Base-by-base conservation (phyloP, 2,329 filamentous ascomycete species). In the Microsporum audouinii region DNA sequence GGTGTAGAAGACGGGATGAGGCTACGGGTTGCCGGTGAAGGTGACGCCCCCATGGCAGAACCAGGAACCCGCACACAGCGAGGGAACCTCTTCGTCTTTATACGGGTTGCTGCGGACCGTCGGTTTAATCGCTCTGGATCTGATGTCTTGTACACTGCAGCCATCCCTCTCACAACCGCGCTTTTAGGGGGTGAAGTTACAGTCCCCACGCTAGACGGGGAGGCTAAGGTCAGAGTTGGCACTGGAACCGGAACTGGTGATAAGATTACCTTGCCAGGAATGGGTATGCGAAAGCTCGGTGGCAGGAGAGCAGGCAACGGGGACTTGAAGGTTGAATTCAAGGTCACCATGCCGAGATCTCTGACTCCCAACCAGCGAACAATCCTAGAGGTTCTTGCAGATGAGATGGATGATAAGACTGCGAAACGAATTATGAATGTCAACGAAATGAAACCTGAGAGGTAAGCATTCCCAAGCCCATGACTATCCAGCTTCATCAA, bases 1-100 rank as follows among this genome's bases (percentile, higher is more conserved):
- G 94, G 94, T 65, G 91, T 99, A 36, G 94, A 97, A 72, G 92
- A 99, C 72, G 91, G 92, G 60, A 97, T 97, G 92, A 84, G 90
- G 61, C 77, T 99, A 68, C 83, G 89, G 59, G 83, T 99, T 33
- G 84, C 86, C 62, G 88, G 88, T 31, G 91, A 95, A 70, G 94
- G 94, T 66, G 92, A 99, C 70, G 87, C 89, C 14, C 88, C 94
- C 27, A 79, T 84, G 14, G 81, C 83, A 36, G 83, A 85, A 51
- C 79, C 85, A 33, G 82, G 84, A 62, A 78, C 81, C 7, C 82
- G 83, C 63, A 84, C 83, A n/a, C 80, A 87, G 68, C 86, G 84
- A 49, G 94, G 94, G 67, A 92, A 99, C 71, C 83, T 99, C 17
- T 96, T 91, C 71, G 89, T 99, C 60, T 86, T 90, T 68, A 89